Base-by-base conservation (phyloP, 306 rosid genomes). In the Sphenostylis stenocarpa region DNA sequence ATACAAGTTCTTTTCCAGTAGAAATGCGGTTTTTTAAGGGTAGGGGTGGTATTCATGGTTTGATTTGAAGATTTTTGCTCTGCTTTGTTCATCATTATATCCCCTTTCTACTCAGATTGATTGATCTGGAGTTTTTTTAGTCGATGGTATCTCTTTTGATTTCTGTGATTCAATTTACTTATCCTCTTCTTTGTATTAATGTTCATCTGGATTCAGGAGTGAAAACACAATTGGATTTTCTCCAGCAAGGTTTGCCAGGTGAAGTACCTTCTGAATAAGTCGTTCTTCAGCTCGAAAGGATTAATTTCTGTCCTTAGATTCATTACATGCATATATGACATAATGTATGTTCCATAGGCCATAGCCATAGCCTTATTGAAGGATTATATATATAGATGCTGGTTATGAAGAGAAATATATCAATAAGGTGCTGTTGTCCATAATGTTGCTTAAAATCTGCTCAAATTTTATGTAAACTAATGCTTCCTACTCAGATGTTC, bases 191-290 rank as follows among this genome's bases (percentile, higher is more conserved):
- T 34, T 73, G 36, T 36, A 31, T 34, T 53, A 26, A 55, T 77
- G 67, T 68, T 70, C 68, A 36, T 80, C 33, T 84, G 79, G 87
- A 77, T 76, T 78, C 86, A 95, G 99, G 97, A 57, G 88, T 87
- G 74, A 87, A 92, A 79, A 64, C 91, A 24, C 99, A 91, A 65
- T 81, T 96, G 91, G 99, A 96, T 80, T 89, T 88, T 88, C 92
- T 96, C 53, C 94, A 88, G 76, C 99, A 86, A 82, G 88, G 97
- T 77, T 90, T 96, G 83, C 93, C 98, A 85, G 99, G 99, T 96
- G 83, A 84, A 29, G 45, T 38, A 44, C 12, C 38, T 77, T 68
- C 77, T 63, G 5, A 45, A 64, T 36, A 73, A 76, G 39, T 67
- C 34, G 15, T 65, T 43, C 64, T 39, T 80, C 55, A 67, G 23